Evolutionary conservation across 495 filamentous ascomycete genomes (phyloP).

Genomic region (Penicillium silybi): DNA sequence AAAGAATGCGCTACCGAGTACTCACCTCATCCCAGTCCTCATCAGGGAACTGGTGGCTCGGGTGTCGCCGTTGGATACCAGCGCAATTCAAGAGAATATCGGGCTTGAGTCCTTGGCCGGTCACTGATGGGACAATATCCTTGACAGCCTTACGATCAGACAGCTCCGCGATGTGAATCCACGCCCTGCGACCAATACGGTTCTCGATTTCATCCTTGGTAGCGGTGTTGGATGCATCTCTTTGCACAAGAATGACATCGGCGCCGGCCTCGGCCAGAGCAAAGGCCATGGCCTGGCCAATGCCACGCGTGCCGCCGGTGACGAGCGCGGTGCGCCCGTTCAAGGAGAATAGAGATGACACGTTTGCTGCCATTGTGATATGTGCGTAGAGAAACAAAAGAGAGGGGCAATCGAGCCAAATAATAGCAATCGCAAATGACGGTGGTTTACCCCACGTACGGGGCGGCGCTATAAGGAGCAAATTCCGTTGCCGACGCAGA

Average conservation of each 20-base stretch:
- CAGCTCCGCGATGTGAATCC: conserved; percentile 73
- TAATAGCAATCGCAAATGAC: conserved; percentile 5
- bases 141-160: conserved; percentile 56
- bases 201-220: conserved; percentile 60
- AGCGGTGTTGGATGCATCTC: conserved; percentile 59
- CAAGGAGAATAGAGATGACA: conserved; percentile 42
- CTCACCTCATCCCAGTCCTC: conserved; percentile 72
- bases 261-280: conserved; percentile 81
- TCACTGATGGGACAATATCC: conserved; percentile 55
- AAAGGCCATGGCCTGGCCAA: conserved; percentile 79
- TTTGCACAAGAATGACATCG: conserved; percentile 60
- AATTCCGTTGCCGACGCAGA: conserved; percentile 15
- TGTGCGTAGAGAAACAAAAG: neutral
- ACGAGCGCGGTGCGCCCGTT: conserved; percentile 68
- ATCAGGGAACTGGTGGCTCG: conserved; percentile 73
- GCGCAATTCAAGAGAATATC: conserved; percentile 82
- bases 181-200: conserved; percentile 60
- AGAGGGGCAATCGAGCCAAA: neutral
- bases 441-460: conserved; percentile 17
- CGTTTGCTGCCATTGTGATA: conserved; percentile 21
- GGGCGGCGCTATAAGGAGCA: conserved; percentile 5
- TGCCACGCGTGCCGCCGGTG: conserved; percentile 84
- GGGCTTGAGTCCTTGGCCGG: conserved; percentile 55
- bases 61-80: conserved; percentile 78
- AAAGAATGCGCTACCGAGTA: neutral